Evolutionary conservation across 2,329 filamentous ascomycete species (phyloP).

Genomic region (Podosphaera aphanis): DNA sequence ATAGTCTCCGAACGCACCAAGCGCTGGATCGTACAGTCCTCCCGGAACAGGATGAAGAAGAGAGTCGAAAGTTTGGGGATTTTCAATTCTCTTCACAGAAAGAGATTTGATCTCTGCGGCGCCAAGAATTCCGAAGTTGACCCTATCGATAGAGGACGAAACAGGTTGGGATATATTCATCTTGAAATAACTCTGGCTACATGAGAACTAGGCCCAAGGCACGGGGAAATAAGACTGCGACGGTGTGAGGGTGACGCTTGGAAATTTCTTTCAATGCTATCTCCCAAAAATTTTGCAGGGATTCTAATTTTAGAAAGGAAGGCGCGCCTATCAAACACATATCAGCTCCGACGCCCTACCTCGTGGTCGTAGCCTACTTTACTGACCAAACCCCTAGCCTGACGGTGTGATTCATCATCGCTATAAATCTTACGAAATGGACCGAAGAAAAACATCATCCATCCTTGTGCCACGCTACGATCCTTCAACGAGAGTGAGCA

Average conservation of each 20-base stretch:
- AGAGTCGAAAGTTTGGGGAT: conserved; percentile 81
- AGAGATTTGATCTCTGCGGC: conserved; percentile 64
- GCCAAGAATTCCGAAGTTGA: conserved; percentile 74
- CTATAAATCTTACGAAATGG: conserved; percentile 20
- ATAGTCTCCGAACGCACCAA: conserved; percentile 74
- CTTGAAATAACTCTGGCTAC: neutral
- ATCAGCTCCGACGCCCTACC: neutral
- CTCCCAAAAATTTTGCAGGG: too few relatives aligned
- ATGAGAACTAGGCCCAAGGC: neutral
- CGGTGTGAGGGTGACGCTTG: too few relatives aligned
- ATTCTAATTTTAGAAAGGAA: too few relatives aligned
- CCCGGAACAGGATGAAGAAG: conserved; percentile 73
- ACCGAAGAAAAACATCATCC: conserved; percentile 24
- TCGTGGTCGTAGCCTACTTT: neutral
- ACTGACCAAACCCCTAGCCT: too few relatives aligned
- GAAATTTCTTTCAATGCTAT: too few relatives aligned
- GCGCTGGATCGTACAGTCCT: conserved; percentile 74
- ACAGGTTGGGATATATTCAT: conserved; percentile 66
- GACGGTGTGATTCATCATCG: too few relatives aligned
- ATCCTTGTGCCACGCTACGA: conserved; percentile 34
- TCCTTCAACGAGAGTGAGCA: conserved; percentile 28
- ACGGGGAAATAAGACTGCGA: too few relatives aligned
- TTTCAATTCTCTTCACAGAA: conserved; percentile 85
- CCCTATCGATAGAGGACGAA: conserved; percentile 58
- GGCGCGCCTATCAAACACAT: neutral